Evolutionary conservation across 148 eudicot genomes (phyloP).

Genomic region (Silene conica): DNA sequence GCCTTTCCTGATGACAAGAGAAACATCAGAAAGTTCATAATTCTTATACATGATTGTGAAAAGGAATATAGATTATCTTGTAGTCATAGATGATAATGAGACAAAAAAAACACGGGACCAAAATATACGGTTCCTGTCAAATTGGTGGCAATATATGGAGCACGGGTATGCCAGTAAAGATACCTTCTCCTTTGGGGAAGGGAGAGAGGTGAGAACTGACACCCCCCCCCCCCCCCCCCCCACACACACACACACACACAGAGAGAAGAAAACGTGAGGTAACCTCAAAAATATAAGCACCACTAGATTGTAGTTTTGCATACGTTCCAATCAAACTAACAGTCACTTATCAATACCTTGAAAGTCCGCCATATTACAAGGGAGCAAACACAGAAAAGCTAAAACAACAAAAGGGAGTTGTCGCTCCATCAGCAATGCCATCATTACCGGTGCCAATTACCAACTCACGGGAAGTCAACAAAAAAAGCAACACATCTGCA

Average conservation of each 20-base stretch:
- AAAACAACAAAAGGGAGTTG: constrained; percentile 30
- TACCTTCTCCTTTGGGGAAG: not conserved
- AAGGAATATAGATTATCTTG: too few species aligned
- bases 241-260: too few species aligned
- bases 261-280: too few species aligned
- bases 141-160: not conserved
- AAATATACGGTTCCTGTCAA: not conserved
- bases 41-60: not conserved
- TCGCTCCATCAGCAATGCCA: constrained; percentile 31
- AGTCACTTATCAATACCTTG: constrained; percentile 45
- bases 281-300: too few species aligned
- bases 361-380: constrained; percentile 41
- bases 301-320: not conserved
- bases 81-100: not conserved
- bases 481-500: constrained; percentile 23
- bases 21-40: constrained; percentile 9
- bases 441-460: not conserved
- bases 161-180: not conserved
- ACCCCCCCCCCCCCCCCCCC: too few species aligned
- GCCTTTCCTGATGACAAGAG: constrained; percentile 58
- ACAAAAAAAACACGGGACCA: not conserved
- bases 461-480: constrained; percentile 5
- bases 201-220: not conserved
- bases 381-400: constrained; percentile 35
- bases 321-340: not conserved